These are phyloP conservation scores for Athelia sp. DNA, from an alignment of 1,284 basidiomycete species.

Conservation along the genomic window DNA sequence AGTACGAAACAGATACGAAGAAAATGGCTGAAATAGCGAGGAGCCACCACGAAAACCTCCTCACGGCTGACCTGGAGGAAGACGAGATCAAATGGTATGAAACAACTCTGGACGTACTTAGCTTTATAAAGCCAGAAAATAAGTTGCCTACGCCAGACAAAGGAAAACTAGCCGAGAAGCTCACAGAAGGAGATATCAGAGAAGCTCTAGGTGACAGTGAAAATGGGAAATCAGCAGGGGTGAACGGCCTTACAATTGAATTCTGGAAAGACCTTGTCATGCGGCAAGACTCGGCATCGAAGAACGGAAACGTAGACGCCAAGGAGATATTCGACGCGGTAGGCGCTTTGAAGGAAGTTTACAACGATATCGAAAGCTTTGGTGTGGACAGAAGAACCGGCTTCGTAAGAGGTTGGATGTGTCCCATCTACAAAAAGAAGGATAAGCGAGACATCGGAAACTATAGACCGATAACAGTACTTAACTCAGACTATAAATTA, in stretches of 20 bases:
- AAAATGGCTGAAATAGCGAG: slow-evolving; percentile 1
- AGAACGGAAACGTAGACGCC: not conserved
- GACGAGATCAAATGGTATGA: slow-evolving; percentile 2
- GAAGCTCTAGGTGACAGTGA: slow-evolving; percentile 11
- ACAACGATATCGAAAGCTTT: slow-evolving; percentile 22
- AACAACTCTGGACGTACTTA: not conserved
- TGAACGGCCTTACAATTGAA: slow-evolving; percentile 24
- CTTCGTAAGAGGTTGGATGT: slow-evolving; percentile 28
- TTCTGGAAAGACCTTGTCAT: slow-evolving; percentile 17
- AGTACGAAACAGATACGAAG: slow-evolving; percentile 2
- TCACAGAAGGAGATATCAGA: slow-evolving; percentile 13
- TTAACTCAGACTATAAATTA: slow-evolving; percentile 30
- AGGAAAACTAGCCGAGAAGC: slow-evolving; percentile 1
- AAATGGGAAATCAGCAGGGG: slow-evolving; percentile 20
- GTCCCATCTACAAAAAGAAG: slow-evolving; percentile 28
- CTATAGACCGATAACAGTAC: slow-evolving; percentile 25
- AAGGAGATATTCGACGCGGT: slow-evolving; percentile 8
- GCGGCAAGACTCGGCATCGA: slow-evolving; percentile 8
- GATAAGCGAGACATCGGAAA: slow-evolving; percentile 22
- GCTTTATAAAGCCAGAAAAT: not conserved
- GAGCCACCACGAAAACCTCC: slow-evolving; percentile 3
- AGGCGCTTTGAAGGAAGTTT: slow-evolving; percentile 12
- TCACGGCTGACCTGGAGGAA: not conserved
- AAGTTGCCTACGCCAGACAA: slow-evolving; percentile 6
- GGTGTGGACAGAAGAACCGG: slow-evolving; percentile 10